Evolutionary conservation across 139 green algal species (phyloP), one percentile per base, ranked within the genome.

Genomic region (Coccomyxa sp.): DNA sequence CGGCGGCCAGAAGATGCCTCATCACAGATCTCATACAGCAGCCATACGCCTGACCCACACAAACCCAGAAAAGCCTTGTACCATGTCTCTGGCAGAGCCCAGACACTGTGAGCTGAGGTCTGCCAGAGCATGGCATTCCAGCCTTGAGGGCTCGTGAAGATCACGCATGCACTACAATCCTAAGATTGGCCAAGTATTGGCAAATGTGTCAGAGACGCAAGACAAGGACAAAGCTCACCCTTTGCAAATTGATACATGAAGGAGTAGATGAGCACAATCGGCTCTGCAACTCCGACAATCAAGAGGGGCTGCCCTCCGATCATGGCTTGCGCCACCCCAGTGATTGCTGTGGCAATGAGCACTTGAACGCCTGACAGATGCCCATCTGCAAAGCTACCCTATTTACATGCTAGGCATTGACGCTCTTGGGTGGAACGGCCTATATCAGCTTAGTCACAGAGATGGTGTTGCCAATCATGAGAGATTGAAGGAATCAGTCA

Each of bases 231-330:
- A 64, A 71, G 3, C 5, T 3, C 5, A 64, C 50, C 76, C 12
- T 84, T 74, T 2, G 86, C 87, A 74, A 92, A 95, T 0, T 83
- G 18, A 54, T 88, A 94, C 89, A 96, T 90, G 84, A 91, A 95
- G 68, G 71, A 78, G 70, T 95, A 97, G 37, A 93, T 89, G n/a
- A 97, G 76, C 0, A 95, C 91, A 50, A 96, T 93, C 0, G 94
- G 94, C 83, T 98, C 92, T 4, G 94, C 91, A 12, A 98, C 94
- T 22, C 94, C 94, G n/a, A 98, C 86, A 69, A 98, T 96, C 6
- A 98, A 87, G 81, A 98, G 81, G 7, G 94, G 94, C 87, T 98
- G 94, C 0, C 94, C 94, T 36, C 94, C 94, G 18, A 95, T 37
- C 16, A 98, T 2, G 0, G 92, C 81, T 86, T 96, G 89, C 77